Conservation (phyloP, 1,284 basidiomycete genomes). For the Ustilago xerochloae region DNA sequence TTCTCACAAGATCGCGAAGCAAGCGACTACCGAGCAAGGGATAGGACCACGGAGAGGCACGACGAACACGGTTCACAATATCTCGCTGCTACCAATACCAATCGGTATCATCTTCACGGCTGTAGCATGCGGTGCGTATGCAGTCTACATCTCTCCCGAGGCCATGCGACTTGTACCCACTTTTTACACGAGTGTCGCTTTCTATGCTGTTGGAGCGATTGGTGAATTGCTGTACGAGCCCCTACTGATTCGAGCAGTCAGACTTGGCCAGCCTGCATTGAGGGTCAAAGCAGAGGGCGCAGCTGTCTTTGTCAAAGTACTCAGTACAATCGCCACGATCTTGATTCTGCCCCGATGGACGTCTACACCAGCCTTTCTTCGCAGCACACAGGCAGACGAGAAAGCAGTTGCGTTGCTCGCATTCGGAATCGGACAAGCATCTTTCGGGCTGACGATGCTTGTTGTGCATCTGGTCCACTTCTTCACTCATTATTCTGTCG, state of each 20-base stretch:
- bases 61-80: slow-evolving; percentile 51
- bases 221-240: slow-evolving; percentile 62
- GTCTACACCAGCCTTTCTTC: background rate
- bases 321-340: slow-evolving; percentile 40
- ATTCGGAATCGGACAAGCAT: slow-evolving; percentile 58
- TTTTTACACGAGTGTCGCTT: slow-evolving; percentile 40
- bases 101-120: slow-evolving; percentile 46
- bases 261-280: slow-evolving; percentile 38
- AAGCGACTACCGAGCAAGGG: no score
- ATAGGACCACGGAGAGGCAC: slow-evolving; percentile 15
- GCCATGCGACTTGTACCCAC: slow-evolving; percentile 39
- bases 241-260: slow-evolving; percentile 56
- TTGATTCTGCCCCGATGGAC: slow-evolving; percentile 15
- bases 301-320: slow-evolving; percentile 54
- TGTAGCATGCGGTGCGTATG: slow-evolving; percentile 35
- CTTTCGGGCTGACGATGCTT: slow-evolving; percentile 51
- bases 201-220: slow-evolving; percentile 59
- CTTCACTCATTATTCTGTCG: slow-evolving; percentile 75
- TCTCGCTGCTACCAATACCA: slow-evolving; percentile 56
- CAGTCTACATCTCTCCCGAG: slow-evolving; percentile 40
- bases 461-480: slow-evolving; percentile 29
- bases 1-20: no score
- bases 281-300: slow-evolving; percentile 60
- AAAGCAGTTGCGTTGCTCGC: slow-evolving; percentile 48
- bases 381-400: slow-evolving; percentile 3